Evolutionary conservation across 306 rosid genomes (phyloP), one percentile per base, ranked within the genome.

Genomic region (Vachellia collinsii): DNA sequence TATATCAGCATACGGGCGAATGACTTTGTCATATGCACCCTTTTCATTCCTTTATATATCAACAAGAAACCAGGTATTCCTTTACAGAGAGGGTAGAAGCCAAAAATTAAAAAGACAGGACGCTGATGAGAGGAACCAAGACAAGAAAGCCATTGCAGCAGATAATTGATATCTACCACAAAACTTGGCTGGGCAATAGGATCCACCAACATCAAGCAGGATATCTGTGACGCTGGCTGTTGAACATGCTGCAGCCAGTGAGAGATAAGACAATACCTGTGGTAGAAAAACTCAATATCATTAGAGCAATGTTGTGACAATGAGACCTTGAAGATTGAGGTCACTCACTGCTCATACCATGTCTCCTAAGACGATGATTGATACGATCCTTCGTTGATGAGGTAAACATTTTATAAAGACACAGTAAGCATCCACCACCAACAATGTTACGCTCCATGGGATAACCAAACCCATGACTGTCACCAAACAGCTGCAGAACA

Each of bases 381-480:
- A 22, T n/a, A 90, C 64, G 48, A 91, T 85, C 82, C 87, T 82
- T 42, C 90, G 87, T 48, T 90, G 98, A 67, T 74, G 84, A 43
- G 91, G 92, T 74, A 92, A 71, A 69, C 76, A 44, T 63, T 79
- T 87, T 78, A 94, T 76, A 75, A 92, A 91, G 81, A 94, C 89
- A 14, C 91, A 87, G 85, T 91, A 94, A 43, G 88, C 97, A 83
- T 94, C 98, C 77, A 88, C 86, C 50, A 92, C 85, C 62, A 92
- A 85, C 74, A 94, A 84, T 79, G 97, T 92, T 79, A 94, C 12
- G 89, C 91, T 89, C 98, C 98, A 94, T 10, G 97, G 98, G 84
- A 92, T 88, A 11, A 92, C 88, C 87, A 94, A 89, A 34, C 97
- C 97, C 98, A 94, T 94, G 77, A 89, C 90, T 36, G 97, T 94